Conservation (phyloP, 2,329 filamentous ascomycete genomes). For the Aspergillus sp. region DNA sequence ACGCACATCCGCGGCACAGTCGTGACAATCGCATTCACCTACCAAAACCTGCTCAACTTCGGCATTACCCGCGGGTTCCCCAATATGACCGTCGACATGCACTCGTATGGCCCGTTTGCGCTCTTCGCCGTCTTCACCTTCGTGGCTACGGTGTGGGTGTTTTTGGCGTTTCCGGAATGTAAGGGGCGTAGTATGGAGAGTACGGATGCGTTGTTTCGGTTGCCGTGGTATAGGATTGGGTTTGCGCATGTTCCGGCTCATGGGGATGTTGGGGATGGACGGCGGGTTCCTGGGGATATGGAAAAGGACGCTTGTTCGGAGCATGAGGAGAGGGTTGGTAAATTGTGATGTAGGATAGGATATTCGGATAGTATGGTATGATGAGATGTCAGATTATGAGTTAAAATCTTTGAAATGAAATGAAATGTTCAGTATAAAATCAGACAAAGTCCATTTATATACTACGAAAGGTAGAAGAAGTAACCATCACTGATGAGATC, state of each 20-base stretch:
- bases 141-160: slow-evolving; percentile 10
- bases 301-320: too few species aligned
- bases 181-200: slow-evolving; percentile 13
- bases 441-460: too few species aligned
- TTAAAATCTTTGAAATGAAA: too few species aligned
- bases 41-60: slow-evolving; percentile 18
- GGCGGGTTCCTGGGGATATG: too few species aligned
- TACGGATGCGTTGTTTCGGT: slow-evolving; percentile 6
- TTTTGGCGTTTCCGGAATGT: slow-evolving; percentile 13
- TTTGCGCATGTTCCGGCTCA: slow-evolving; percentile 1
- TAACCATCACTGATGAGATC: too few species aligned
- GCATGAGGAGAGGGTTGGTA: too few species aligned
- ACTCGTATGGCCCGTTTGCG: slow-evolving; percentile 14
- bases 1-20: slow-evolving; percentile 12
- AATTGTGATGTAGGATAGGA: too few species aligned
- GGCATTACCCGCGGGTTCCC: slow-evolving; percentile 14
- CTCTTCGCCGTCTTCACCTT: slow-evolving; percentile 12
- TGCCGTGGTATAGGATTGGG: slow-evolving; percentile 13
- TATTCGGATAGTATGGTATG: too few species aligned
- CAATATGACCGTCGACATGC: slow-evolving; percentile 12
- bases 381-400: too few species aligned
- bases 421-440: too few species aligned
- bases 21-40: slow-evolving; percentile 15
- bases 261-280: too few species aligned
- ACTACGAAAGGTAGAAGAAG: too few species aligned